A percentile compares a stretch with the other conserved stretches of the same genome.
Conservation (phyloP, 768 basidiomycete species). For the Postia placenta region DNA sequence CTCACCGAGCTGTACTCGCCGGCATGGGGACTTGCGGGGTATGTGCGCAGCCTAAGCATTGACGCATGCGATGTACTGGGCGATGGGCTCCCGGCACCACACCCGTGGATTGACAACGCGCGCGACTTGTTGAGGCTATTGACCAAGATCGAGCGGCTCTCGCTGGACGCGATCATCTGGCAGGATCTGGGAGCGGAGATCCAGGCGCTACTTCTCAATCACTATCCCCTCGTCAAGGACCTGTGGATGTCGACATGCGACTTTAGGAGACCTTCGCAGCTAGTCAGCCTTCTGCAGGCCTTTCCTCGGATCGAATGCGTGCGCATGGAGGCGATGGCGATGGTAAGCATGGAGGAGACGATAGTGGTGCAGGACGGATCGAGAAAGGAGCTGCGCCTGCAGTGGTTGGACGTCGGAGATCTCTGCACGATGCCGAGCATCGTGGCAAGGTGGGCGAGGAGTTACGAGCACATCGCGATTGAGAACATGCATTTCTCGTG, state of each 20-base stretch:
- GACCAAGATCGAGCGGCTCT: slow-evolving; percentile 1
- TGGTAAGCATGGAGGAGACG: neutral
- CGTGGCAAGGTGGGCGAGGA: slow-evolving; percentile 1
- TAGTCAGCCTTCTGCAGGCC: slow-evolving; percentile 1
- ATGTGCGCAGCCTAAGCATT: slow-evolving; percentile 4
- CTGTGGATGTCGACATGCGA: slow-evolving; percentile 4
- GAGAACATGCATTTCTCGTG: slow-evolving; percentile 3
- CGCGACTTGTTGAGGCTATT: neutral
- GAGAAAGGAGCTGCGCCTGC: neutral
- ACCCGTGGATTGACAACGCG: neutral
- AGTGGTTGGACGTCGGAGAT: slow-evolving; percentile 1
- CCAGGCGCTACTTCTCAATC: neutral
- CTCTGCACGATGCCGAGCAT: neutral
- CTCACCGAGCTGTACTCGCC: slow-evolving; percentile 1
- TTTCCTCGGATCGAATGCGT: neutral
- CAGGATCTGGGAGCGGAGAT: neutral
- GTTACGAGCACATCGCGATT: neutral
- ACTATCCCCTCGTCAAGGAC: neutral
- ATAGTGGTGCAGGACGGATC: neutral
- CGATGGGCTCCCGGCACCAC: neutral
- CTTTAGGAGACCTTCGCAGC: neutral
- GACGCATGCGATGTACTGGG: neutral
- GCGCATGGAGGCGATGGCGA: slow-evolving; percentile 1
- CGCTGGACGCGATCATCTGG: slow-evolving; percentile 2
- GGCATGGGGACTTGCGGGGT: neutral